Evolutionary conservation across 352 stramenopile species (phyloP), one percentile per base, ranked within the genome.

Genomic region (Phytophthora podocarpi): DNA sequence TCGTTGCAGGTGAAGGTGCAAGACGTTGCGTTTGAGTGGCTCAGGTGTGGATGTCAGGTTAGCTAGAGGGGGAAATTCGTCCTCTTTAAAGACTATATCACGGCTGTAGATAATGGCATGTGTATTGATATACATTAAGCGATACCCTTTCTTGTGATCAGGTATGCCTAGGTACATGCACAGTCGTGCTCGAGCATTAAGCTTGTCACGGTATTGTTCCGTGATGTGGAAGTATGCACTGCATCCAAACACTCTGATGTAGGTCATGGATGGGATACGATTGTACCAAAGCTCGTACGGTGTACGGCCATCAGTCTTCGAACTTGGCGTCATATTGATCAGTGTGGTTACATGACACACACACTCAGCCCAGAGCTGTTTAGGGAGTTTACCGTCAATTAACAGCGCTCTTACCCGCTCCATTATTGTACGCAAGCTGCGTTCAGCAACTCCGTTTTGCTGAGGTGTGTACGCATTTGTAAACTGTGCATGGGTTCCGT

Each of bases 401-500:
- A 49, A 18, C 0, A 54, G n/a, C 2, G 57, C 47, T 23, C 18
- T 43, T 0, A 47, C 35, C 4, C 51, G 43, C n/a, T 64, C 52
- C 30, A 64, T 43, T 3, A 63, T 52, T 4, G 51, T 68, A 3
- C 59, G 51, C 59, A 63, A 58, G 12, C 43, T 36, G 1, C 58
- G 40, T 24, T 66, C 41, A 18, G 51, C 59, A 6, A 64, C 52
- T 7, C 36, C 43, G 12, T 64, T 64, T 11, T 59, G 59, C n/a
- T 64, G 51, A 24, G 59, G 51, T 8, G 41, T 55, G 40, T 60
- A 60, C 0, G 43, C 59, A 15, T 59, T 58, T 0, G 30, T 55
- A 32, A 68, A 64, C 30, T 64, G 52, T n/a, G 59, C 50, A 40
- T 57, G 51, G 15, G 52, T 68, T n/a, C n/a, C n/a, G n/a, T n/a